A percentile compares a stretch with the other conserved stretches of the same genome.
phyloP scores from a whole-genome alignment of 2,329 filamentous ascomycete genomes.

The Trichoderma gracile region DNA sequence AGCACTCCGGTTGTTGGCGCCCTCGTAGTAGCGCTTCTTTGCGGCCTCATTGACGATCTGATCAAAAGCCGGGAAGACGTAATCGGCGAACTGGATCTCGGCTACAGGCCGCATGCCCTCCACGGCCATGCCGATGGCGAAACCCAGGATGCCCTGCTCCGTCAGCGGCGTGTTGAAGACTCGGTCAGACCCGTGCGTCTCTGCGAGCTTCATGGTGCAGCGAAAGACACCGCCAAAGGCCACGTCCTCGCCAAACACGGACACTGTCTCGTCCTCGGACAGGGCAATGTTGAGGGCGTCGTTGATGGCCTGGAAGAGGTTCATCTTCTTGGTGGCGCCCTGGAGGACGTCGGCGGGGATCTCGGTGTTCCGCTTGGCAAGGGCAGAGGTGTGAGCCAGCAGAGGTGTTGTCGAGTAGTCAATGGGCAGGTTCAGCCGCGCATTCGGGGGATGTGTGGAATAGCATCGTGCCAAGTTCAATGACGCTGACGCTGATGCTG shows the following conservation, averaged over 20 bases:
- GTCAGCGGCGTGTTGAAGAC: conserved; percentile 96
- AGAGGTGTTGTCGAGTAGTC: conserved; percentile 84
- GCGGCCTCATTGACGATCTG: conserved; percentile 93
- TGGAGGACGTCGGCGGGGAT: conserved; percentile 66
- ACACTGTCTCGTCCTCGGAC: conserved; percentile 77
- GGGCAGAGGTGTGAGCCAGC: conserved; percentile 75
- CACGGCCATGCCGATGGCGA: conserved; percentile 85
- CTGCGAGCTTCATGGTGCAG: conserved; percentile 86
- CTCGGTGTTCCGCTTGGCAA: conserved; percentile 70
- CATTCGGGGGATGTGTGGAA: conserved; percentile 60
- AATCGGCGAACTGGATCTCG: conserved; percentile 95
- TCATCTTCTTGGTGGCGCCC: conserved; percentile 79
- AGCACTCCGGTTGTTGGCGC: conserved; percentile 56
- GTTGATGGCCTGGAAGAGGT: conserved; percentile 93
- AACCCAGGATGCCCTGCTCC: conserved; percentile 93
- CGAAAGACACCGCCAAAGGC: conserved; percentile 96
- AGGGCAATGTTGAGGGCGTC: conserved; percentile 82
- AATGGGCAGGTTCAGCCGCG: conserved; percentile 77
- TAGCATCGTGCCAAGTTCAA: conserved; percentile 42
- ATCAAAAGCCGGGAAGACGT: conserved; percentile 89
- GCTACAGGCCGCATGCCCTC: conserved; percentile 92
- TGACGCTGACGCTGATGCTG: conserved; percentile 30
- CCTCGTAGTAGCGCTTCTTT: conserved; percentile 80
- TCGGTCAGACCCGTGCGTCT: conserved; percentile 81
- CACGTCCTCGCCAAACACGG: conserved; percentile 95